Base-by-base conservation (phyloP, 1,284 basidiomycete genomes). In the Calocybe gambosa region DNA sequence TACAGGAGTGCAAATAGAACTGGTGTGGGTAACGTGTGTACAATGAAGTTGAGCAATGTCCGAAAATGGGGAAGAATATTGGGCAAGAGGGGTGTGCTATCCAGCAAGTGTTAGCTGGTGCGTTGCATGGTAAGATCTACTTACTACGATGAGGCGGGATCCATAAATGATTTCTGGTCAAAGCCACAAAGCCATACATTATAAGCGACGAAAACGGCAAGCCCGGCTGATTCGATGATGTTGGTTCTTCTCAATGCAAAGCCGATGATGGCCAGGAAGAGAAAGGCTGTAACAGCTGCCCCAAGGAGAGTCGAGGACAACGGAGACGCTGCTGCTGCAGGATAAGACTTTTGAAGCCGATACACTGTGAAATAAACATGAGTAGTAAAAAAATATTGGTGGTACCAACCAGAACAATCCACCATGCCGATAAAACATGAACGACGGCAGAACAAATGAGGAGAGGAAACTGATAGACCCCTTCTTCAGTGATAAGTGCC, bases 251-350 rank as follows among this genome's bases (percentile, higher is more conserved):
- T 79, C 50, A 93, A 65, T 9, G 80, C 81, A 64, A 97, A 95
- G 4, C 91, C 91, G 53, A 97, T 95, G 53, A 90, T 75, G 1
- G 89, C 92, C 31, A 97, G 75, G 68, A 97, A 97, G 38, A 94
- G 62, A 50, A 73, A 73, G 8, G 71, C 67, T 3, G 70, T 72
- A 29, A 72, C 59, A 9, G 86, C 85, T 10, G 84, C 87, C 3
- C 90, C 90, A 13, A 93, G 70, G 13, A 93, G 68, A 0, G 89
- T 92, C 1, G 91, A 88, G n/a, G 87, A 85, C 29, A 92, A 67
- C 5, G 88, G 87, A 0, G 88, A 87, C 1, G 82, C 75, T 4
- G 91, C 90, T 6, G 88, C 85, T 7, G 80, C 74, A 18, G 87
- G 82, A 62, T 89, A 90, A 2, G 85, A 77, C 82, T 89, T 53